Base-by-base conservation (phyloP, 768 basidiomycete species). In the Pleurotus eryngii region DNA sequence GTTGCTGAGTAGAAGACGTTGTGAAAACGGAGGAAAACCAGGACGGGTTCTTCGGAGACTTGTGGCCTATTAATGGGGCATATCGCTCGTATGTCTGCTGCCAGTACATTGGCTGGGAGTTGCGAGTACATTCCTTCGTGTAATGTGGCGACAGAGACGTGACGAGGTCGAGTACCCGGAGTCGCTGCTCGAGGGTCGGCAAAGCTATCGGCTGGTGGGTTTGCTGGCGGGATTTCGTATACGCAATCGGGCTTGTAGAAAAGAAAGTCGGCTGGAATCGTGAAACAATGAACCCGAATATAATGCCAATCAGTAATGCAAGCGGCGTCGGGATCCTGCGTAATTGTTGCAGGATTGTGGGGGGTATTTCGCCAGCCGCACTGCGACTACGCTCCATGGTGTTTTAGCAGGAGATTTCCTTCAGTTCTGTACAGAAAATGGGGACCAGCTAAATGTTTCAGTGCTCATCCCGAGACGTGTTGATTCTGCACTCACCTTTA, bases 51-150 rank as follows among this genome's bases (percentile, higher is more conserved):
- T 82, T 71, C 0, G 84, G 81, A 0, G 84, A 75, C 50, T 81
- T 80, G 74, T 92, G 87, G 3, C 94, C 97, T 35, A 95, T 78
- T 45, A 99, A 82, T 0, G 91, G 74, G 1, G 83, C 76, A 69
- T 99, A 99, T 5, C 96, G 87, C 57, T 95, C 91, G 27, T 79
- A 74, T 2, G 87, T 92, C 69, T 99, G 97, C 46, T 90, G 82
- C 56, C 78, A 77, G 70, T 98, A 99, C 35, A 92, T 77, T 5
- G 87, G 84, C 69, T 98, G 96, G 4, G 92, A 79, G 64, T 81
- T 79, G 51, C 91, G 84, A 6, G 91, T 92, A 74, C 95, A 98
- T 73, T 95, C 89, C 57, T 87, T 87, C 17, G 97, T 98, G 70
- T 98, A 89, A 67, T 97, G 93, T 0, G 94, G 86, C 0, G 93